A percentile compares a stretch with the other conserved stretches of the same genome.
phyloP scores from a whole-genome alignment of 192 early-diverging fungal species.

The Thamnidium elegans region DNA sequence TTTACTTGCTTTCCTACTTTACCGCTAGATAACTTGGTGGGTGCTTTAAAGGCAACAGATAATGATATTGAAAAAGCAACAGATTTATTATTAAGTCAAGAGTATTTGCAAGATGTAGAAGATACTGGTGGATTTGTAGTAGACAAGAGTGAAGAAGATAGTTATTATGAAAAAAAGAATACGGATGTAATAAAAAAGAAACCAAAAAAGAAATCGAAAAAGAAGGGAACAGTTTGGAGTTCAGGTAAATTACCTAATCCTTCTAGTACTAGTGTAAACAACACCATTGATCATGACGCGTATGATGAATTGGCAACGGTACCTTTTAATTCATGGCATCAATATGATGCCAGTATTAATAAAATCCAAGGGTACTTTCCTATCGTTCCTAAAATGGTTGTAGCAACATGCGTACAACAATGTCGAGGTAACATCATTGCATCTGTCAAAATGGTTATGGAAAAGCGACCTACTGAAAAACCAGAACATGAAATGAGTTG shows the following conservation, averaged over 20 bases:
- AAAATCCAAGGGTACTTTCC: conserved; percentile 22
- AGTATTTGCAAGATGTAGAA: conserved; percentile 8
- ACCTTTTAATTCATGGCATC: conserved; percentile 29
- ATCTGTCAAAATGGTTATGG: conserved; percentile 15
- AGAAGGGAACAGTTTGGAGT: conserved; percentile 13
- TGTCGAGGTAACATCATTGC: conserved; percentile 28
- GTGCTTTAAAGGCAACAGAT: not conserved
- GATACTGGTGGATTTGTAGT: not conserved
- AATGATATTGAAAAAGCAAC: conserved; percentile 18
- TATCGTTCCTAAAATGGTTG: not conserved
- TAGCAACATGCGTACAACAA: conserved; percentile 12
- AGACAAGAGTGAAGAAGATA: not conserved
- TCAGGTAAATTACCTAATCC: conserved; percentile 11
- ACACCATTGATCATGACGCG: not conserved
- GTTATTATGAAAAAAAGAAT: not conserved
- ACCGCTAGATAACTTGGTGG: not conserved
- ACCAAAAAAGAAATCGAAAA: conserved; percentile 17
- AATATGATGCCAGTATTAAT: conserved; percentile 13
- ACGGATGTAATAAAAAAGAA: too few relatives aligned
- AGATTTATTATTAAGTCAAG: conserved; percentile 14
- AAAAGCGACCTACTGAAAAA: not conserved
- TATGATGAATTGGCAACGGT: conserved; percentile 10
- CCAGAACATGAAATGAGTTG: conserved; percentile 16
- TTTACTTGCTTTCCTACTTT: conserved; percentile 21
- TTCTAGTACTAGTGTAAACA: not conserved